Base-by-base conservation (phyloP, 2,329 filamentous ascomycete species). In the Teratosphaeria epicoccoides region DNA sequence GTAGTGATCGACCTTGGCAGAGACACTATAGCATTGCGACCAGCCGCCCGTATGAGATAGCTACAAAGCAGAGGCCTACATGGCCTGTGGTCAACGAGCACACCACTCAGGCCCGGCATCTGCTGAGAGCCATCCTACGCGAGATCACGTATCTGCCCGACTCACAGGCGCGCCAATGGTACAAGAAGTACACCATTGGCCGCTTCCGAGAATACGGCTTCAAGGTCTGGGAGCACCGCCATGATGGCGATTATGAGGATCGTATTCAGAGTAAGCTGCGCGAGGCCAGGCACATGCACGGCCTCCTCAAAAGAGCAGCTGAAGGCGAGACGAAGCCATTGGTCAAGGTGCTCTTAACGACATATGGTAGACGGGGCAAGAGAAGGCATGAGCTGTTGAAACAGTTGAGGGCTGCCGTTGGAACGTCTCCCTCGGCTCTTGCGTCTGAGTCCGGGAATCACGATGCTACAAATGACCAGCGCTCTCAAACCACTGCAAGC, bases 101-200 rank as follows among this genome's bases (percentile, higher is more conserved):
- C 25, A 22, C 52, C 46, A 6, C 47, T 49, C 23, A 59, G 49
- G 59, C 70, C 24, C 59, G 71, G 24, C 74, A 77, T 60, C 66
- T 81, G 45, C 71, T 80, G 56, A 77, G 81, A 47, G 71, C 74
- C 23, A 71, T 81, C 9, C 73, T 83, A 37, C 76, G 81, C 53
- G 76, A 83, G 68, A 73, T 73, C 55, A 74, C 76, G 51, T 83
- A 83, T 59, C 74, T 84, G 37, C 80, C 81, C 24, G 80, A 83
- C 60, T 71, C 76, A 1, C 66, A 71, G 52, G 77, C 79, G 37
- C 73, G 76, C 56, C 50, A 57, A 26, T 78, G 76, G 66, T 70
- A 79, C 63, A 70, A 69, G 52, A 60, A 70, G 49, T 70, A 80
- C 63, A 67, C 78, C 44, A 55, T 76, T 28, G 56, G 61, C 29